Evolutionary conservation across 768 basidiomycete genomes (phyloP), one percentile per base, ranked within the genome.

Genomic region (Neoboletus subvelutipes): DNA sequence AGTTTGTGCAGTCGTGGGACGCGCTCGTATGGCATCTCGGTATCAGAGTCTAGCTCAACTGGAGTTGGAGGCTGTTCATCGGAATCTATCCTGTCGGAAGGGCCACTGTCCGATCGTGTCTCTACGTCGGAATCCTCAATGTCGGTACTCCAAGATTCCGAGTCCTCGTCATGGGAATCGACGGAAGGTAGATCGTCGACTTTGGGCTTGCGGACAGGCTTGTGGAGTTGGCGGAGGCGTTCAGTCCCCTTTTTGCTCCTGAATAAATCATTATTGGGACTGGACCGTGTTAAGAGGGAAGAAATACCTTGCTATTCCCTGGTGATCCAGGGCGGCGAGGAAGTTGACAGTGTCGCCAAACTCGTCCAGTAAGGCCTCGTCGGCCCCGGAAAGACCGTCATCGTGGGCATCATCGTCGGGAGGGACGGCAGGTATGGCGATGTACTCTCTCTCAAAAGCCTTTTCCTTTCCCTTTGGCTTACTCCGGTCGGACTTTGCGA

Each of bases 221-320:
- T 92, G 57, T 80, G 74, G 31, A 90, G 71, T 54, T 78, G 83
- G 67, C 85, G 87, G 56, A 94, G 70, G 51, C 88, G 79, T 52
- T 86, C 78, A 0, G 84, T 90, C 71, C 91, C 92, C 62, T 87
- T 90, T 73, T 92, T 92, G 66, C 90, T 94, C 84, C 91, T 95
- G 57, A 31, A 56, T 31, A 36, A 45, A 51, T 46, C 29, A 45
- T 62, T 8, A 53, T 56, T 12, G 17, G 55, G 4, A 41, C 7
- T 58, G 41, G 54, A 48, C 10, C 43, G 31, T 50, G 29, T 10
- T 43, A 37, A 18, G 18, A 52, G 31, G 15, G 42, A 37, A 10
- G 5, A 73, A 82, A 57, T 66, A 91, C 95, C 88, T 81, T 59
- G 90, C 79, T 55, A 98, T 89, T n/a, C 84, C 89, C 63, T 83